These are phyloP conservation scores for Blastobotrys aristatus DNA, from an alignment of 1,139 yeast genomes.

Conservation along the genomic window DNA sequence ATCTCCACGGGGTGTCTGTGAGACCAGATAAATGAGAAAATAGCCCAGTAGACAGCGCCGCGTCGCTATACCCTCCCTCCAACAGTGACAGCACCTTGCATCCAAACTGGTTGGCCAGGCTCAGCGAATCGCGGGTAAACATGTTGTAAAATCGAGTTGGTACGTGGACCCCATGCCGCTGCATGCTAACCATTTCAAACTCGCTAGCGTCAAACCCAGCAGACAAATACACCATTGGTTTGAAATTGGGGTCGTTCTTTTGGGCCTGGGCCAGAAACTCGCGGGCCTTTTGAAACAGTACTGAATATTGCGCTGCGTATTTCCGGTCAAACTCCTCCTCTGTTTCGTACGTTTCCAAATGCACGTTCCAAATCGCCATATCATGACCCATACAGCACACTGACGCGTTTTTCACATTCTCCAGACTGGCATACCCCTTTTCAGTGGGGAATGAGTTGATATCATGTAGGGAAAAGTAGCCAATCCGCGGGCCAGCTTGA, in stretches of 20 bases:
- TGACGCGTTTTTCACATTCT: conserved; percentile 69
- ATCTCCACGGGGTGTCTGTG: conserved; percentile 42
- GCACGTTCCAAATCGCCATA: conserved; percentile 80
- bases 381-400: conserved; percentile 77
- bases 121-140: conserved; percentile 68
- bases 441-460: conserved; percentile 86
- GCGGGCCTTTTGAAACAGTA: conserved; percentile 61
- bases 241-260: conserved; percentile 40
- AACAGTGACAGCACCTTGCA: conserved; percentile 66
- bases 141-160: conserved; percentile 76
- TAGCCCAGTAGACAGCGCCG: conserved; percentile 75
- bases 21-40: conserved; percentile 73
- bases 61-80: conserved; percentile 88
- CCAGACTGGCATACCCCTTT: conserved; percentile 67
- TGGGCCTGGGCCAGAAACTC: conserved; percentile 44
- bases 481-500: conserved; percentile 40
- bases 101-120: conserved; percentile 54
- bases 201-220: conserved; percentile 92
- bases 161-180: conserved; percentile 75
- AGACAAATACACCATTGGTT: conserved; percentile 66
- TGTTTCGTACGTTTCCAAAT: conserved; percentile 59
- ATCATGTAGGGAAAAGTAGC: conserved; percentile 81
- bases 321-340: conserved; percentile 60
- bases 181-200: conserved; percentile 77
- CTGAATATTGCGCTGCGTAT: conserved; percentile 58